These are phyloP conservation scores for Amanita molliuscula DNA, from an alignment of 768 basidiomycete genomes.

Conservation along the genomic window DNA sequence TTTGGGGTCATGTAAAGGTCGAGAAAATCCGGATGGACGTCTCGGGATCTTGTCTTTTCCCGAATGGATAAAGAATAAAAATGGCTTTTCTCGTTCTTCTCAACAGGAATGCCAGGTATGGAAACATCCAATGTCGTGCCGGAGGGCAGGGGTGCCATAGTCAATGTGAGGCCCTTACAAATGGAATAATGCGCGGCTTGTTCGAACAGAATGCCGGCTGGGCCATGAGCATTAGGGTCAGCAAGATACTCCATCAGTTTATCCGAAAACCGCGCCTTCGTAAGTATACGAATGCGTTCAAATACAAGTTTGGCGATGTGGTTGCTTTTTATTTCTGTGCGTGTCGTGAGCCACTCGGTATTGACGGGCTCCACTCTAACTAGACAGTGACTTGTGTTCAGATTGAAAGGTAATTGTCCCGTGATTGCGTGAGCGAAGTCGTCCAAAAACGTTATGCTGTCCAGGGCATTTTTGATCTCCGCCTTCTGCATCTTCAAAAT, in stretches of 20 bases:
- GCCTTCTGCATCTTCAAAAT: neutral
- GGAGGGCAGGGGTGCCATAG: neutral
- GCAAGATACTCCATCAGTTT: conserved; percentile 1
- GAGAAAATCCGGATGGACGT: conserved; percentile 2
- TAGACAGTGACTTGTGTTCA: conserved; percentile 1
- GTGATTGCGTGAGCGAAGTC: conserved; percentile 2
- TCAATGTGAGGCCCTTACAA: neutral
- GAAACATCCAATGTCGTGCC: neutral
- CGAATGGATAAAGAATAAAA: conserved; percentile 2
- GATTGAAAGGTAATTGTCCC: conserved; percentile 5
- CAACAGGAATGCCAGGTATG: conserved; percentile 2
- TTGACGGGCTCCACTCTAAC: conserved; percentile 5
- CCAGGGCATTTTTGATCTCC: conserved; percentile 3
- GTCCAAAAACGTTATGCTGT: neutral
- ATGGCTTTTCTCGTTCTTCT: conserved; percentile 2
- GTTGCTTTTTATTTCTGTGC: conserved; percentile 5
- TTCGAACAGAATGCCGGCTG: conserved; percentile 5
- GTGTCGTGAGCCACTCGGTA: neutral
- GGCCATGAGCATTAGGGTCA: neutral
- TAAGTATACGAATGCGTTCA: neutral
- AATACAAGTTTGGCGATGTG: conserved; percentile 3
- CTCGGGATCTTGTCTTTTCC: neutral
- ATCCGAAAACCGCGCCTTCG: neutral
- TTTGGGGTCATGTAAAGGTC: conserved; percentile 5
- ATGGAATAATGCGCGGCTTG: conserved; percentile 5